Evolutionary conservation across 2,329 filamentous ascomycete genomes (phyloP), one percentile per base, ranked within the genome.

Genomic region (Zymoseptoria crescenta): DNA sequence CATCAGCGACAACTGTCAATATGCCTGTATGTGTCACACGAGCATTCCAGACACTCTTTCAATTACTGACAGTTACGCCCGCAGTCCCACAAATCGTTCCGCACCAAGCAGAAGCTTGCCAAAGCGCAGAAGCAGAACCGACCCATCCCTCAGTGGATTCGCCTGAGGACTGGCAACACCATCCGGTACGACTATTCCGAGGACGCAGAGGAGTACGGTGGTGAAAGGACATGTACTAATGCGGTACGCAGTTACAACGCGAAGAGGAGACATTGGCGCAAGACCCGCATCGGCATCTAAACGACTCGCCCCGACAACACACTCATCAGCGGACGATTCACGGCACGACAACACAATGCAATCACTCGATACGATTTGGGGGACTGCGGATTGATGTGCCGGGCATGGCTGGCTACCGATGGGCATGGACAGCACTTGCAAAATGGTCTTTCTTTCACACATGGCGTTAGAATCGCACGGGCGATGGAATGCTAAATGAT

Each of bases 101-200:
- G 92, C 80, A 96, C 92, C 82, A 99, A 99, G 92, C 89, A 95
- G 82, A 99, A 99, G 94, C 91, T 99, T 84, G 94, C 94, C 78
- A 96, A 93, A 86, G 94, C 94, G 79, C 93, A 97, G 86, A 97
- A 96, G 87, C 93, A 97, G 86, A 99, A 99, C 88, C 89, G 94
- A 79, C 94, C 94, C 74, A 96, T 99, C 79, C 94, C 94, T 70
- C 94, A 99, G 86, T 99, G 94, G 94, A 97, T 99, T 79, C 89
- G 94, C 79, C 87, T 99, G 76, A 88, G 93, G 80, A 97, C 94
- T 75, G 88, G 87, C 81, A 99, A 99, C 87, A 96, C 92, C 82
- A 96, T 99, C 84, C 89, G 93, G 94, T 99, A 91, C 82, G 87
- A 81, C 59, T 28, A 54, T 19, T 27, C 20, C 8, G 27, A 53